phyloP scores from a whole-genome alignment of 23 red algal species.

The Gracilaria vermiculophylla region DNA sequence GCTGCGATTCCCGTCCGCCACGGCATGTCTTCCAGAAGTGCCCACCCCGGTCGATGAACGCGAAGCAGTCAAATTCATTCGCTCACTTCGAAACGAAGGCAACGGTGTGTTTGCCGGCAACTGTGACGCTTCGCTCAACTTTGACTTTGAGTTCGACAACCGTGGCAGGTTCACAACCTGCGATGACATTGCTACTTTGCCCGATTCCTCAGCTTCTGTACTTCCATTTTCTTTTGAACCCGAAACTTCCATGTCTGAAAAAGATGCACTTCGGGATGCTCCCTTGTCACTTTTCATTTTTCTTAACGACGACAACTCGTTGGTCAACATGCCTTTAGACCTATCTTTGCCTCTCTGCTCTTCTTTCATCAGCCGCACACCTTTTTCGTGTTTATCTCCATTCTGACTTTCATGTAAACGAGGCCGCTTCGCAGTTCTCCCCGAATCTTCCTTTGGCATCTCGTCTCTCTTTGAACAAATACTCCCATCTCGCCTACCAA shows the following conservation, averaged over 20 bases:
- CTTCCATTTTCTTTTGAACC: not conserved
- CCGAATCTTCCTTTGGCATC: constrained; percentile 14
- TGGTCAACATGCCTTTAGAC: constrained; percentile 2
- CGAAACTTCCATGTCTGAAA: not conserved
- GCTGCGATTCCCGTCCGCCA: not conserved
- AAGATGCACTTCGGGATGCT: not conserved
- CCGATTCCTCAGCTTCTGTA: not conserved
- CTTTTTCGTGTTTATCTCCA: not conserved
- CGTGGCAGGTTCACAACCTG: constrained; percentile 43
- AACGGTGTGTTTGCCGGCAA: constrained; percentile 38
- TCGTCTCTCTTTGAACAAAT: constrained; percentile 9
- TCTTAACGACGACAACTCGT: not conserved
- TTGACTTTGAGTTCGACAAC: constrained; percentile 34
- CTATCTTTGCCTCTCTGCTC: not conserved
- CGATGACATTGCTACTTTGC: not conserved
- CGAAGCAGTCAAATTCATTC: constrained; percentile 39
- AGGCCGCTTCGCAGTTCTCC: constrained; percentile 63
- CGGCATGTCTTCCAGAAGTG: not conserved
- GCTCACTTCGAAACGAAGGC: constrained; percentile 52
- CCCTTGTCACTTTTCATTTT: not conserved
- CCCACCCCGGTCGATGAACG: not conserved
- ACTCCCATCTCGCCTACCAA: not conserved
- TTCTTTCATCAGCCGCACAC: not conserved
- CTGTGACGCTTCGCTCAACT: not conserved
- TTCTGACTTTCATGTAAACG: constrained; percentile 33